A percentile compares a stretch with the other conserved stretches of the same genome.
Evolutionary conservation across 768 basidiomycete genomes (phyloP).

Genomic region (Cyathus striatus): DNA sequence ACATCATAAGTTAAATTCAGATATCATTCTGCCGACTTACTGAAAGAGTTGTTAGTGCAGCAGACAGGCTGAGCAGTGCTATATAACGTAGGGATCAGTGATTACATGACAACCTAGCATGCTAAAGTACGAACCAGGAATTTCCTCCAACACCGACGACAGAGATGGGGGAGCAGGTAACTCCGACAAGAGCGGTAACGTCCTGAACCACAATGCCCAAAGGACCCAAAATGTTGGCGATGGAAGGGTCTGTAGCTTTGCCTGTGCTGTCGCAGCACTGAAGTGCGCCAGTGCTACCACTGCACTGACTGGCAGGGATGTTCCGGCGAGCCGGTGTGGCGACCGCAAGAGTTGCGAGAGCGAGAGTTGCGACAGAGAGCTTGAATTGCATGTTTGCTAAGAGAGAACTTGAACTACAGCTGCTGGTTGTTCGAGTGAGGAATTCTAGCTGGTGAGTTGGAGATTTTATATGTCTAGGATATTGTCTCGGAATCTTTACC

Average conservation of each 20-base stretch:
- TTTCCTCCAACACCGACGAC: not conserved
- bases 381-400: slow-evolving; percentile 4
- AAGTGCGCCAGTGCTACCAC: not conserved
- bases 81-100: not conserved
- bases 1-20: not conserved
- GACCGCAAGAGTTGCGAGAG: slow-evolving; percentile 4
- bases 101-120: not conserved
- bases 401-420: not conserved
- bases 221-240: not conserved
- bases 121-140: slow-evolving; percentile 1
- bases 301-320: slow-evolving; percentile 2
- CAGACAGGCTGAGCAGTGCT: slow-evolving; percentile 3
- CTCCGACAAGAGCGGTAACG: not conserved
- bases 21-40: not conserved
- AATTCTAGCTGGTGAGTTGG: too few relatives aligned
- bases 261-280: slow-evolving; percentile 3
- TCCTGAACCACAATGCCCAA: slow-evolving; percentile 1
- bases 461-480: too few relatives aligned
- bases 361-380: slow-evolving; percentile 2
- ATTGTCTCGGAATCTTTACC: too few relatives aligned
- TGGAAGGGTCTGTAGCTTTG: not conserved
- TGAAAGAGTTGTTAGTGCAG: slow-evolving; percentile 1
- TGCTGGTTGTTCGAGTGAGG: not conserved
- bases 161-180: slow-evolving; percentile 2
- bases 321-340: slow-evolving; percentile 1